Percentiles rank a stretch among this genome's conserved stretches.
Conservation (phyloP, 2,329 filamentous ascomycete genomes). For the Neopestalotiopsis sp. region DNA sequence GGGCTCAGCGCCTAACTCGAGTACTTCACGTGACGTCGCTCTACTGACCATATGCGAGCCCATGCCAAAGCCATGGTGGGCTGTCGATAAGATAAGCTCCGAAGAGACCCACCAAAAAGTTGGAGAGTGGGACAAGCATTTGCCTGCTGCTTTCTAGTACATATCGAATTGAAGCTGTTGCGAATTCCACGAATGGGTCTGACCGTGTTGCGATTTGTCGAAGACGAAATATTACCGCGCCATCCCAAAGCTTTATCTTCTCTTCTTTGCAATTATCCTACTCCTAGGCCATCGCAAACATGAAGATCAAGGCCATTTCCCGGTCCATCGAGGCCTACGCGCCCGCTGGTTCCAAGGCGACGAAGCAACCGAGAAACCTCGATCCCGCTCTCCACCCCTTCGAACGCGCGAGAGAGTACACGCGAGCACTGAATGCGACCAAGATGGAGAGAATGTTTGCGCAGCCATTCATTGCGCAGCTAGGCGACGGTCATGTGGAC, state of each 20-base stretch:
- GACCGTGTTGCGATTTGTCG: neutral
- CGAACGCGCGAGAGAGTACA: conserved; percentile 87
- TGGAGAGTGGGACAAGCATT: conserved; percentile 10
- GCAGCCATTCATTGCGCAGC: conserved; percentile 75
- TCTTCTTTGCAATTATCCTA: neutral
- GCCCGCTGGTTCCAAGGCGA: conserved; percentile 68
- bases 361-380: conserved; percentile 68
- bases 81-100: conserved; percentile 15
- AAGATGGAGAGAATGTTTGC: conserved; percentile 61
- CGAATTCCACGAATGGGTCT: neutral
- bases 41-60: too few species aligned
- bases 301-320: conserved; percentile 71
- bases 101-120: conserved; percentile 21
- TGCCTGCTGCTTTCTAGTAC: neutral
- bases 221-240: neutral
- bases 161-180: neutral
- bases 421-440: conserved; percentile 63
- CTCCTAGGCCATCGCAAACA: neutral
- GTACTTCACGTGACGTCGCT: conserved; percentile 6
- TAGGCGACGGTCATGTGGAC: conserved; percentile 91
- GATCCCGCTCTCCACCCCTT: conserved; percentile 87
- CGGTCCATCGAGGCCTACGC: conserved; percentile 69
- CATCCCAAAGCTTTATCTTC: neutral
- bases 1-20: neutral
- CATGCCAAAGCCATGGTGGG: neutral